Evolutionary conservation across 1,284 basidiomycete genomes (phyloP).

Genomic region (Gymnopus androsaceus): DNA sequence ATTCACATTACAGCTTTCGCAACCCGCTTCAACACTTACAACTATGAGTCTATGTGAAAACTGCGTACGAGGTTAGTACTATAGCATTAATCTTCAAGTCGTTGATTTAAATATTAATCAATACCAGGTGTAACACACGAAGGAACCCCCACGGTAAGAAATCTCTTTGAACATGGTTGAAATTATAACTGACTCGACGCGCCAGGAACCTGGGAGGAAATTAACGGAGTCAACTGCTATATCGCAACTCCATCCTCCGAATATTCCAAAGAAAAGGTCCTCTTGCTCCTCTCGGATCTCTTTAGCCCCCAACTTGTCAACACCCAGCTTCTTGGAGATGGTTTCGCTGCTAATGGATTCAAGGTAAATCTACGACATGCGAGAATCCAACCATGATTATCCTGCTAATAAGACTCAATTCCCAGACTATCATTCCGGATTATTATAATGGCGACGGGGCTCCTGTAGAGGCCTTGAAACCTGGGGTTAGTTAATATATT

Average conservation of each 20-base stretch:
- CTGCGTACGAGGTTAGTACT: no score
- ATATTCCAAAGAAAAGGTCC: slow-evolving; percentile 52
- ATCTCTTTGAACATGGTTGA: no score
- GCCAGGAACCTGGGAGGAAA: slow-evolving; percentile 23
- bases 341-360: slow-evolving; percentile 56
- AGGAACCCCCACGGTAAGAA: slow-evolving; percentile 42
- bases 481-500: slow-evolving; percentile 34
- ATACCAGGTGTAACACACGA: slow-evolving; percentile 61
- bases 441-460: slow-evolving; percentile 63
- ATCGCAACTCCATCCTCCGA: slow-evolving; percentile 47
- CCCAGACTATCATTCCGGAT: slow-evolving; percentile 47
- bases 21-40: no score
- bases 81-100: no score
- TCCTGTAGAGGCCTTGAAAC: slow-evolving; percentile 37
- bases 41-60: no score
- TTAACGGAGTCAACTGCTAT: slow-evolving; percentile 51
- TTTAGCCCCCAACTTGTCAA: slow-evolving; percentile 37
- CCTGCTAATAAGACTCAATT: slow-evolving; percentile 35
- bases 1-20: no score
- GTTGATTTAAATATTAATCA: no score
- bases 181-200: no score
- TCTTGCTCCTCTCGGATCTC: slow-evolving; percentile 53
- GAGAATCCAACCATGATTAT: slow-evolving; percentile 5
- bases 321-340: slow-evolving; percentile 44
- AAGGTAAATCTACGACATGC: slow-evolving; percentile 29